Evolutionary conservation across 345 rosid genomes (phyloP), one percentile per base, ranked within the genome.

Genomic region (Pistacia vera): DNA sequence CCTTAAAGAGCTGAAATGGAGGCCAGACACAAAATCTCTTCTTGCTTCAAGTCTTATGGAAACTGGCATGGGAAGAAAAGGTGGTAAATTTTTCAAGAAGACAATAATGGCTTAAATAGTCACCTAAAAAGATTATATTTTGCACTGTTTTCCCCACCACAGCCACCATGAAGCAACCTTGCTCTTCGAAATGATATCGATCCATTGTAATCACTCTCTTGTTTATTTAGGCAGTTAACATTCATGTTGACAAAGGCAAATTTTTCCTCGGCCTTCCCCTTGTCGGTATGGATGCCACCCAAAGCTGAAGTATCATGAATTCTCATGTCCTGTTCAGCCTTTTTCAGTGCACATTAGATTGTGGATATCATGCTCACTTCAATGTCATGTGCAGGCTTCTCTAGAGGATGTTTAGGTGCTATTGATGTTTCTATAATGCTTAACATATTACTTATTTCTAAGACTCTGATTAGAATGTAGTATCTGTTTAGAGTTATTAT

Each of bases 1-100:
- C 59, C 90, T 96, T 17, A 91, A 87, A 83, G 99, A 91, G 63
- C 80, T 96, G 84, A 92, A 88, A 81, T 96, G 99, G 99, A 87
- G 93, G 73, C 97, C 99, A 38, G 97, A 96, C 70, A 82, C 92
- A 20, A 93, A 84, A 74, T 90, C 92, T 14, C 93, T 88, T 68
- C 90, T 92, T 13, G 82, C 79, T 25, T 81, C 88, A 62, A 85
- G 88, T 73, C 97, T 96, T 63, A 74, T 44, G 13, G 97, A 86
- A 63, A 88, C 86, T 16, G 97, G 92, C 54, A 82, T 96, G 84
- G 93, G 98, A 48, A 86, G 64, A 20, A 93, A 85, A 81, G 99
- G 98, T 4, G 81, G 89, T 36, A 94, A 86, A 72, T 88, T 92
- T 80, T 91, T 94, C 93, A 89, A 80, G 85, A 88, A 86, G 81